These are phyloP conservation scores for Litsea cubeba DNA, from an alignment of 164 flowering plant species.

Conservation along the genomic window DNA sequence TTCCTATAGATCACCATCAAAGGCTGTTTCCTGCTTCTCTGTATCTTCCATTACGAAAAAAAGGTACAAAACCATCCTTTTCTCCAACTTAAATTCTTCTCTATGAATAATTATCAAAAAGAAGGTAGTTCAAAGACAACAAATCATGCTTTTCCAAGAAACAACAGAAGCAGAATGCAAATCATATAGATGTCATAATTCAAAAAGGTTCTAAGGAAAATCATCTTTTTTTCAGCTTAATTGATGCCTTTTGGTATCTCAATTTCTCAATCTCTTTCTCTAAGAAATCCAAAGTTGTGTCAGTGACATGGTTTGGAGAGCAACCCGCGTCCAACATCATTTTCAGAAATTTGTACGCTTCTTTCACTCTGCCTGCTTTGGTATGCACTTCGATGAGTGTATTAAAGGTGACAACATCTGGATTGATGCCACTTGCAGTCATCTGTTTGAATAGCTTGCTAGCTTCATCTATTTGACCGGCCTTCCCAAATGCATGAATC, in stretches of 20 bases:
- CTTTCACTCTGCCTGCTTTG: slow-evolving; percentile 71
- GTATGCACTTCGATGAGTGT: slow-evolving; percentile 81
- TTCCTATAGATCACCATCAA: too few relatives aligned
- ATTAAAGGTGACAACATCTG: slow-evolving; percentile 87
- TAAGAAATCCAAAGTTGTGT: slow-evolving; percentile 69
- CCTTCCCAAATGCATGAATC: slow-evolving; percentile 82
- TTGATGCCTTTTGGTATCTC: slow-evolving; percentile 62
- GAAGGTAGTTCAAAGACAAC: too few relatives aligned
- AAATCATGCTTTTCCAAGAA: neutral
- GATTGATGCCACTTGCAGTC: slow-evolving; percentile 70
- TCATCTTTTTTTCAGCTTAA: slow-evolving; percentile 24
- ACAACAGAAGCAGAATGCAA: neutral
- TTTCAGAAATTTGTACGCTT: slow-evolving; percentile 71
- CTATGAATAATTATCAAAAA: too few relatives aligned
- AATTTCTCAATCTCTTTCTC: slow-evolving; percentile 68
- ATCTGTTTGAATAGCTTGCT: slow-evolving; percentile 69
- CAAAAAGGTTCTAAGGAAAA: neutral
- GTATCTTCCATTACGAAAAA: too few relatives aligned
- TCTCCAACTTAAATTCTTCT: too few relatives aligned
- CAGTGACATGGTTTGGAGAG: slow-evolving; percentile 83
- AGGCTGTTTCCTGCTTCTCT: too few relatives aligned
- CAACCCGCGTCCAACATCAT: slow-evolving; percentile 90
- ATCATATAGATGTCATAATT: neutral
- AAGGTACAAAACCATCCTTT: too few relatives aligned
- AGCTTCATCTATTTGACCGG: slow-evolving; percentile 70